Percentiles rank a stretch among this genome's conserved stretches.
Evolutionary conservation across 2,329 filamentous ascomycete species (phyloP).

Genomic region (Exserohilum turcica): DNA sequence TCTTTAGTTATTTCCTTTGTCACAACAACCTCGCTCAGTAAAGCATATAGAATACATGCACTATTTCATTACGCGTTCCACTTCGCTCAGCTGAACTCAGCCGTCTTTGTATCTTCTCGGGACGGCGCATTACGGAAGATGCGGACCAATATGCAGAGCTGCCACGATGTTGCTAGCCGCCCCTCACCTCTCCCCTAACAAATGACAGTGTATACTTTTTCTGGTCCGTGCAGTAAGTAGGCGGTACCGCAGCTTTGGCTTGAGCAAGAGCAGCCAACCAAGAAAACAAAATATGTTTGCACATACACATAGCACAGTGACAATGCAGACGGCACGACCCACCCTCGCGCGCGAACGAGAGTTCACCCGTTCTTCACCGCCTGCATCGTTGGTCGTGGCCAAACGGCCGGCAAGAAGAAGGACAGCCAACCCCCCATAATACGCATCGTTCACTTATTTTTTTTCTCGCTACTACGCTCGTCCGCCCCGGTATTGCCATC

Average conservation of each 20-base stretch:
- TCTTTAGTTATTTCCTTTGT: slow-evolving; percentile 6
- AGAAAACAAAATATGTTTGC: no score
- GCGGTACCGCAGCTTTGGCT: background rate
- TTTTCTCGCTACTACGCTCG: background rate
- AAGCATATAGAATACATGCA: background rate
- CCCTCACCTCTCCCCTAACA: background rate
- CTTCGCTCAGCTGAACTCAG: no score
- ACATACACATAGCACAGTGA: background rate
- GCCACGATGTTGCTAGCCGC: background rate
- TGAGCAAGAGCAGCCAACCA: background rate
- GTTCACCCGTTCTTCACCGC: slow-evolving; percentile 9
- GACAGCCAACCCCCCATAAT: background rate
- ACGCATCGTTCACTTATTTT: background rate
- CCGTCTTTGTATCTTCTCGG: no score
- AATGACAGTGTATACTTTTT: background rate
- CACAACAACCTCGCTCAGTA: background rate
- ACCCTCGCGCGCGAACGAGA: slow-evolving; percentile 7
- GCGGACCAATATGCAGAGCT: background rate
- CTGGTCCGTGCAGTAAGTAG: background rate
- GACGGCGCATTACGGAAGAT: no score
- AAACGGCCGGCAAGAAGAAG: slow-evolving; percentile 3
- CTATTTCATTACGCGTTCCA: background rate
- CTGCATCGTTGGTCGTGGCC: background rate
- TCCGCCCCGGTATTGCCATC: no score
- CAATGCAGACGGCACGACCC: slow-evolving; percentile 1